Base-by-base conservation (phyloP, 106 monocot genomes). In the Dendrobium nobile region DNA sequence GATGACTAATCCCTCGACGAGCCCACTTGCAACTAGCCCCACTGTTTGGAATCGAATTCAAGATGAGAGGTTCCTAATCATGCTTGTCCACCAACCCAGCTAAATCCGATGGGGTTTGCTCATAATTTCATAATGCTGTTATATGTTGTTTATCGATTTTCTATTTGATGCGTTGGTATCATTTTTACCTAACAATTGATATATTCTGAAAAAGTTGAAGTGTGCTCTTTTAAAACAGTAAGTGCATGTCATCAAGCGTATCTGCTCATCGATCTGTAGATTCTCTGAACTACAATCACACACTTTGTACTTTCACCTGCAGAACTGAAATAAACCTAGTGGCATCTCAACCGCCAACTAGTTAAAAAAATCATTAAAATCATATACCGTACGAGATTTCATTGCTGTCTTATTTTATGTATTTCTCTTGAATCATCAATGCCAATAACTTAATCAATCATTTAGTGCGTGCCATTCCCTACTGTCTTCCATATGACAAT, bases 371-470 rank as follows among this genome's bases (percentile, higher is more conserved):
- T 22, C 61, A 61, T 61, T n/a, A 22, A 61, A 22, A 4, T 61
- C 61, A 61, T 61, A 61, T 22, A 22, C 61, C 24, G 61, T 61
- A 61, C 61, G 19, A 22, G 22, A 61, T 61, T 61, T 61, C 22
- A 61, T 61, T 61, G 61, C 22, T n/a, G 61, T 22, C n/a, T 61
- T 61, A 61, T 61, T 5, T 61, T 61, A 61, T 51, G 51, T 13
- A 13, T 61, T 61, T 20, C 7, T 61, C 61, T n/a, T n/a, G 61
- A 61, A 61, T 61, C 61, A 61, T 61, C 61, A 61, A 61, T 22
- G 61, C 61, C 61, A 61, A 61, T 61, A 61, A n/a, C 61, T 61
- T 61, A 61, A n/a, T 61, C 61, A 61, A 61, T 61, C 61, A 61
- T 61, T 61, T 61, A 61, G 61, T 61, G 61, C 61, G 61, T 61